phyloP scores from a whole-genome alignment of 78 protist species.

The Creolimax fragrantissima region DNA sequence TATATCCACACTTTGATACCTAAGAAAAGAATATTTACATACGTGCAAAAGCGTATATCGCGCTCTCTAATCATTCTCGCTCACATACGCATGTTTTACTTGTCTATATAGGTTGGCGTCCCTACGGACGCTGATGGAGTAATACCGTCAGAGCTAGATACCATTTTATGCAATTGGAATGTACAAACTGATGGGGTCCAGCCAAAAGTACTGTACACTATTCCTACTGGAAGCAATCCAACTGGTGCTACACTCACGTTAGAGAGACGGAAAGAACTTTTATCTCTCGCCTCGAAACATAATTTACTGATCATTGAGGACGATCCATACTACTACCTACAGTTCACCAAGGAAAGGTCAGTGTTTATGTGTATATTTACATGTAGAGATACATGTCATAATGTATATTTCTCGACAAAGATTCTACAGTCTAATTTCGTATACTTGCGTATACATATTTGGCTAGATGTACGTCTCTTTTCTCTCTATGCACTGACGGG shows the following conservation, averaged over 20 bases:
- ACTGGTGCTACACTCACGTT: slow-evolving; percentile 60
- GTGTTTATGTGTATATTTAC: too few species aligned
- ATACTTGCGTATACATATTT: too few species aligned
- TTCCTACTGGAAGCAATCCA: background rate
- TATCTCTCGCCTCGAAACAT: slow-evolving; percentile 10
- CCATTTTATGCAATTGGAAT: background rate
- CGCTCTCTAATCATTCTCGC: too few species aligned
- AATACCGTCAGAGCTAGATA: background rate
- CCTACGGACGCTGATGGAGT: slow-evolving; percentile 19
- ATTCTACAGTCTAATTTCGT: too few species aligned
- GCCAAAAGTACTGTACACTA: background rate
- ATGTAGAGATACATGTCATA: too few species aligned
- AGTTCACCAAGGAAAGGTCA: slow-evolving; percentile 9
- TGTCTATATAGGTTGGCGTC: background rate
- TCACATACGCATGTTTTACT: too few species aligned
- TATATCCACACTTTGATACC: too few species aligned
- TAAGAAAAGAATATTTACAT: too few species aligned
- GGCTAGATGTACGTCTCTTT: too few species aligned
- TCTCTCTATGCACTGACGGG: slow-evolving; percentile 67
- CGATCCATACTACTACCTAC: slow-evolving; percentile 83
- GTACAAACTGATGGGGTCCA: background rate
- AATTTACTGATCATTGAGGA: slow-evolving; percentile 80
- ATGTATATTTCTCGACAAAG: too few species aligned
- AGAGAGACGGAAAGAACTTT: slow-evolving; percentile 25
- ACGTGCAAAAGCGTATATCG: too few species aligned